Evolutionary conservation across 2,329 filamentous ascomycete genomes (phyloP), one percentile per base, ranked within the genome.

Genomic region (Fusarium mangiferae): DNA sequence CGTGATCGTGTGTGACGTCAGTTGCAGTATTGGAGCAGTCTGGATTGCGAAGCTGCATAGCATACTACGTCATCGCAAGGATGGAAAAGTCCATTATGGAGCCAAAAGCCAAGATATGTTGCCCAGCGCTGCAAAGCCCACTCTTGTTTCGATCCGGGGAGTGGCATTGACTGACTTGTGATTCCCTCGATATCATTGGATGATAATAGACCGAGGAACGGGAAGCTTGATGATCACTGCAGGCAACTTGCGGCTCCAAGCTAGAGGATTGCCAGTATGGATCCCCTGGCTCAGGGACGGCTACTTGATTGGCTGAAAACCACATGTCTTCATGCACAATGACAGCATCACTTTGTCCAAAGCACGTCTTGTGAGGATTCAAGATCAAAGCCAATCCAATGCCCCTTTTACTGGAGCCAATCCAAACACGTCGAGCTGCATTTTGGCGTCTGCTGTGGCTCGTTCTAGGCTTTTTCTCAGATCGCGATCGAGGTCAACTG

Each of bases 281-380:
- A 35, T 62, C 57, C 64, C 55, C 52, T 39, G 20, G 45, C 44
- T 52, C 60, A 73, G 69, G 74, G 66, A 48, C 64, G 24, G 13
- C 6, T 10, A 22, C 11, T 0, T 72, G 24, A 75, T 78, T 78
- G 76, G 76, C 13, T 8, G 0, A 10, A 8, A 10, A 7, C 10
- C 17, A n/a, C 42, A 24, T 33, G 24, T 44, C 36, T 28, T 33
- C 5, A 70, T 59, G 75, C 70, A 57, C 30, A 55, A 78, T 78
- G 77, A 78, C 74, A 63, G 56, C 75, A 78, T 65, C 60, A 78
- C 75, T 78, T 46, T 74, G 45, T 17, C 15, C 3, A 49, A 51
- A 54, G 72, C 63, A 66, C 35, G 48, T 56, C 49, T 56, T 56
- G 51, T 66, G 61, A 68, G 52, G 48, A 49, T 45, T 36, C 52